Evolutionary conservation across 2,329 filamentous ascomycete species (phyloP).

Genomic region (Pseudonectria foliicola): DNA sequence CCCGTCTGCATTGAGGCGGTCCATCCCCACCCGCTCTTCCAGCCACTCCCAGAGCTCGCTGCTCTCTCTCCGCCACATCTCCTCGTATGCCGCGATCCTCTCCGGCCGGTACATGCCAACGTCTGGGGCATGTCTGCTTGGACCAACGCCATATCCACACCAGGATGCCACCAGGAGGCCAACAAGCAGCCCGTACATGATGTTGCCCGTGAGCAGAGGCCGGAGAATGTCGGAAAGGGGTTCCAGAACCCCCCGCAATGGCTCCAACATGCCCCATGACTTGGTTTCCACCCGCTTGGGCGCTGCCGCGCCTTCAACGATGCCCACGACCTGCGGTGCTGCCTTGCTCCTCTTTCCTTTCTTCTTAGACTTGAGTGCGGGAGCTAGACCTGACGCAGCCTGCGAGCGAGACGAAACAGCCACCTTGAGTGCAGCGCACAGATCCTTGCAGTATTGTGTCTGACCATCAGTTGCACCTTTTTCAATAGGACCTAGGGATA

Average conservation of each 20-base stretch:
- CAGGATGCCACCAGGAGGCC: constrained; percentile 68
- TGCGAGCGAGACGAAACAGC: constrained; percentile 62
- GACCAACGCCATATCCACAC: constrained; percentile 55
- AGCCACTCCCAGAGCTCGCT: constrained; percentile 90
- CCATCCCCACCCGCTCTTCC: constrained; percentile 75
- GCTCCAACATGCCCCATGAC: constrained; percentile 77
- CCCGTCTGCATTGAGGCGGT: constrained; percentile 41
- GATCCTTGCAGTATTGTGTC: constrained; percentile 69
- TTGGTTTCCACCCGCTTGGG: constrained; percentile 37
- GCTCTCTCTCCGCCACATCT: constrained; percentile 86
- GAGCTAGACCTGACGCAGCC: constrained; percentile 37
- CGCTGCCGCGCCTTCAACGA: constrained; percentile 31
- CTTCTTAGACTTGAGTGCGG: constrained; percentile 53
- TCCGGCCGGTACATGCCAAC: constrained; percentile 42
- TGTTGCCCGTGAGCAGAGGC: constrained; percentile 67
- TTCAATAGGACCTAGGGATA: constrained; percentile 72
- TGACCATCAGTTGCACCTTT: constrained; percentile 93
- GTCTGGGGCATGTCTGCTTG: constrained; percentile 28
- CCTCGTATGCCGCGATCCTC: constrained; percentile 77
- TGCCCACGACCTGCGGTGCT: constrained; percentile 37
- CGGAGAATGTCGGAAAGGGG: constrained; percentile 63
- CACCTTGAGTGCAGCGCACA: constrained; percentile 66
- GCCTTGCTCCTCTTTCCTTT: constrained; percentile 48
- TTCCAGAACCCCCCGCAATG: constrained; percentile 60
- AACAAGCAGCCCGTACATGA: constrained; percentile 68